A percentile compares a stretch with the other conserved stretches of the same genome.
These are phyloP conservation scores for Hypoxylon sp. DNA, from an alignment of 2,329 filamentous ascomycete genomes.

Conservation along the genomic window DNA sequence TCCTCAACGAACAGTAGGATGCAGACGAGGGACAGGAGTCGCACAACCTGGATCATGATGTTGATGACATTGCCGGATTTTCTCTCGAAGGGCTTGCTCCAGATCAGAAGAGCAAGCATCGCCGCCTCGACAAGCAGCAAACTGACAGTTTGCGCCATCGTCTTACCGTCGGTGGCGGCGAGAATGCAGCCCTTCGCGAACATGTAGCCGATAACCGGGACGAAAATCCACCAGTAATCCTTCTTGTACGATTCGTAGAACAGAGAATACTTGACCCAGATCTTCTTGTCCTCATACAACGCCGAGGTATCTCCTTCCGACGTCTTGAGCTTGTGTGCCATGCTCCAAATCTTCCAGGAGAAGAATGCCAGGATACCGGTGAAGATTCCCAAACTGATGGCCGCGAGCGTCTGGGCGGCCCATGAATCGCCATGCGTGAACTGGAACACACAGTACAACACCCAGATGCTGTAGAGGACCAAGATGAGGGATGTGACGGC, in stretches of 20 bases:
- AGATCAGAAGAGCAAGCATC: constrained; percentile 81
- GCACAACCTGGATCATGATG: constrained; percentile 87
- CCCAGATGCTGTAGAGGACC: constrained; percentile 93
- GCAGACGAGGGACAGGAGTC: constrained; percentile 86
- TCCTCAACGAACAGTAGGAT: constrained; percentile 95
- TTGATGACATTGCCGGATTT: constrained; percentile 93
- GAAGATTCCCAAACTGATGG: constrained; percentile 80
- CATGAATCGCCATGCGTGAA: constrained; percentile 94
- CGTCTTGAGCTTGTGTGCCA: constrained; percentile 77
- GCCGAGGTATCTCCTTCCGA: constrained; percentile 74
- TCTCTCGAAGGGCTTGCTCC: constrained; percentile 86
- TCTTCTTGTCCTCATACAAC: constrained; percentile 87
- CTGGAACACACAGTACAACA: constrained; percentile 94
- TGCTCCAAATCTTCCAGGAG: constrained; percentile 80
- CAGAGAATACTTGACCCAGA: constrained; percentile 94
- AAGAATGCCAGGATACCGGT: constrained; percentile 85
- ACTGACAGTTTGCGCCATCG: constrained; percentile 79
- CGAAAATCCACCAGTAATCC: constrained; percentile 96
- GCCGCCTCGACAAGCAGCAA: constrained; percentile 83
- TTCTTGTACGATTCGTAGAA: constrained; percentile 98
- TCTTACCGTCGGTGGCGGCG: constrained; percentile 85
- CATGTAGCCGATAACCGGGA: constrained; percentile 88
- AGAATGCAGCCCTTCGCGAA: constrained; percentile 88
- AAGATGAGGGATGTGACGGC: constrained; percentile 91
- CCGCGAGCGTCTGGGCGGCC: constrained; percentile 87